phyloP scores from a whole-genome alignment of 2,329 filamentous ascomycete species.

The Beauveria scarabaeidicola region DNA sequence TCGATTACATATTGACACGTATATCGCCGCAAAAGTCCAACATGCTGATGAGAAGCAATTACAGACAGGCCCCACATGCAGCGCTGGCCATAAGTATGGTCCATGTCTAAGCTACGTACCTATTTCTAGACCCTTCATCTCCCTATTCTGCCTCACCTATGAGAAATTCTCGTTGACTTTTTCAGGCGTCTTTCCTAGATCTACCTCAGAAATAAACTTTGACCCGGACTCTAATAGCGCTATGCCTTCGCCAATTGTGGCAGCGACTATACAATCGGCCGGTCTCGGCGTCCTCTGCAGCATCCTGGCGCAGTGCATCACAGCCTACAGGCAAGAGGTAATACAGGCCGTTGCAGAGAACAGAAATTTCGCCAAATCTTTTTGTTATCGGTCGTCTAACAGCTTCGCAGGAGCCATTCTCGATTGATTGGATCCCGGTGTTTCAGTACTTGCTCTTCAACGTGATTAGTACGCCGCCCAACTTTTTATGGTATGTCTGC shows the following conservation, averaged over 20 bases:
- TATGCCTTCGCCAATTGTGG: conserved; percentile 37
- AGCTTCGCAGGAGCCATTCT: conserved; percentile 37
- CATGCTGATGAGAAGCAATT: not conserved
- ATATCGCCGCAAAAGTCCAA: not conserved
- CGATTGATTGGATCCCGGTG: conserved; percentile 58
- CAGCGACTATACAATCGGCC: conserved; percentile 56
- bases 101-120: not conserved
- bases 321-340: conserved; percentile 52
- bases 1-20: not conserved
- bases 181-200: not conserved
- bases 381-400: not conserved
- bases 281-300: conserved; percentile 61
- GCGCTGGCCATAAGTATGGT: not conserved
- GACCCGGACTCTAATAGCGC: not conserved
- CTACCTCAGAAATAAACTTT: not conserved
- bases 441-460: conserved; percentile 72
- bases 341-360: conserved; percentile 17
- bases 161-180: not conserved
- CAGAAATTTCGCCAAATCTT: too few species aligned
- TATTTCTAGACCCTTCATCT: not conserved
- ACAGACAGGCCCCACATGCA: not conserved
- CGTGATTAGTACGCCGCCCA: conserved; percentile 66
- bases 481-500: conserved; percentile 64
- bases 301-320: conserved; percentile 62
- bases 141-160: not conserved